These are phyloP conservation scores for Fusarium sublunatum DNA, from an alignment of 2,329 filamentous ascomycete genomes.

Conservation along the genomic window DNA sequence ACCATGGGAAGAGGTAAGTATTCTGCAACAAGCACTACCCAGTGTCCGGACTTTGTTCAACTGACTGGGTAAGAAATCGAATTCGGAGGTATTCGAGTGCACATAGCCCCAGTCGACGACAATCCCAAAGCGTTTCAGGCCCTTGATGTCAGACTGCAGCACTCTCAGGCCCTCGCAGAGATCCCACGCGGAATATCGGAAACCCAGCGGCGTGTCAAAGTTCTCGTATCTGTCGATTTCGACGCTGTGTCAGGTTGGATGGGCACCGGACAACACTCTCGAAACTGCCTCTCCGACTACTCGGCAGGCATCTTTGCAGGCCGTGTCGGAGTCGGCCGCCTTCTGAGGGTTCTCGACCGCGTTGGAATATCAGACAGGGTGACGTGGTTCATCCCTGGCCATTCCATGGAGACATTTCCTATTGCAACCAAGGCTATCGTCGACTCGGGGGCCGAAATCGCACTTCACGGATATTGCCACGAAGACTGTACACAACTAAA, in stretches of 20 bases:
- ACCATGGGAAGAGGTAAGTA: neutral
- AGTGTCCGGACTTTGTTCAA: neutral
- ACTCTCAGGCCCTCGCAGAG: neutral
- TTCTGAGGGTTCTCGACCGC: constrained; percentile 52
- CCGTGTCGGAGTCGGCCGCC: constrained; percentile 59
- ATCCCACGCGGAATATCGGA: neutral
- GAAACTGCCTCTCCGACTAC: constrained; percentile 30
- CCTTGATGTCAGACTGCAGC: neutral
- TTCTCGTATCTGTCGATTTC: constrained; percentile 56
- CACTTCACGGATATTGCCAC: constrained; percentile 7
- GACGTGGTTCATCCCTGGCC: constrained; percentile 65
- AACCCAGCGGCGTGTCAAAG: constrained; percentile 37
- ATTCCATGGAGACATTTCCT: constrained; percentile 61
- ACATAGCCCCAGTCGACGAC: neutral
- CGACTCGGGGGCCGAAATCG: constrained; percentile 43
- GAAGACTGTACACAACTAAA: constrained; percentile 2
- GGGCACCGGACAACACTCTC: constrained; percentile 61
- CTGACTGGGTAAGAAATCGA: constrained; percentile 2
- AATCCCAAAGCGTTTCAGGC: neutral
- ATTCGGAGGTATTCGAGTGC: constrained; percentile 1
- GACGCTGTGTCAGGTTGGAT: constrained; percentile 65
- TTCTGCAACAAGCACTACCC: neutral
- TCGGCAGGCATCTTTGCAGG: constrained; percentile 23
- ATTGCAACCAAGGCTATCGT: constrained; percentile 53
- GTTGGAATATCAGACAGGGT: constrained; percentile 59